phyloP scores from a whole-genome alignment of 2,329 filamentous ascomycete genomes.

The Penicillium nordicum region DNA sequence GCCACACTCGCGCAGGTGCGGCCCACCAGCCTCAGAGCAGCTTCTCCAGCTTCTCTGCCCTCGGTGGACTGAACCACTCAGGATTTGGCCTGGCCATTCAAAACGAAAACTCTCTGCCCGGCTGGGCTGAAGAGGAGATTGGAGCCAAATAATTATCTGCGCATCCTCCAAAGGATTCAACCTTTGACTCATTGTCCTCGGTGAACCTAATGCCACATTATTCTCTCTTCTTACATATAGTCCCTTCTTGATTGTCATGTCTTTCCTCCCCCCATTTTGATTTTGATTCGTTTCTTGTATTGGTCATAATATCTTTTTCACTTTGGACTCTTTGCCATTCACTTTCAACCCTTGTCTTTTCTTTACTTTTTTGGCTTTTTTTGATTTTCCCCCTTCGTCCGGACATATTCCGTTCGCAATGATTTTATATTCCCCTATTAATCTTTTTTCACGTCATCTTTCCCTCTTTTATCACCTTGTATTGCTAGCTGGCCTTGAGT shows the following conservation, averaged over 20 bases:
- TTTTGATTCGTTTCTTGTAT: slow-evolving; percentile 33
- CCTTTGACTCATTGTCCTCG: slow-evolving; percentile 20
- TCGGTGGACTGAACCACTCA: slow-evolving; percentile 56
- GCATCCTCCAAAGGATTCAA: slow-evolving; percentile 10
- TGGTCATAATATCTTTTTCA: slow-evolving; percentile 27
- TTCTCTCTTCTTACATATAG: slow-evolving; percentile 21
- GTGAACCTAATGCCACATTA: slow-evolving; percentile 18
- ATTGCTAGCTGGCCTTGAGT: slow-evolving; percentile 41
- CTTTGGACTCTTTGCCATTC: slow-evolving; percentile 20
- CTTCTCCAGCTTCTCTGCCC: slow-evolving; percentile 58
- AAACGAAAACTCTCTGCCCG: slow-evolving; percentile 55
- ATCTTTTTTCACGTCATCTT: slow-evolving; percentile 25
- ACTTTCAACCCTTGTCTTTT: slow-evolving; percentile 17
- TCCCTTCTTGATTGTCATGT: slow-evolving; percentile 17
- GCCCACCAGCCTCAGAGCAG: slow-evolving; percentile 48
- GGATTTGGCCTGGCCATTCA: slow-evolving; percentile 60
- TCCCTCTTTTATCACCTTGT: slow-evolving; percentile 33
- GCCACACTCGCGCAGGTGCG: slow-evolving; percentile 35
- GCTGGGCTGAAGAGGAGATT: slow-evolving; percentile 64
- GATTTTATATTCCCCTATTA: slow-evolving; percentile 28
- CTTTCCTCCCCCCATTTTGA: slow-evolving; percentile 18
- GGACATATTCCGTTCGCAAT: slow-evolving; percentile 27
- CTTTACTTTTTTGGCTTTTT: slow-evolving; percentile 23
- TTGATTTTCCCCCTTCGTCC: slow-evolving; percentile 22
- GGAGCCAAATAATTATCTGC: slow-evolving; percentile 48